phyloP scores from a whole-genome alignment of 768 basidiomycete genomes.

The Lyophyllum shimeji region DNA sequence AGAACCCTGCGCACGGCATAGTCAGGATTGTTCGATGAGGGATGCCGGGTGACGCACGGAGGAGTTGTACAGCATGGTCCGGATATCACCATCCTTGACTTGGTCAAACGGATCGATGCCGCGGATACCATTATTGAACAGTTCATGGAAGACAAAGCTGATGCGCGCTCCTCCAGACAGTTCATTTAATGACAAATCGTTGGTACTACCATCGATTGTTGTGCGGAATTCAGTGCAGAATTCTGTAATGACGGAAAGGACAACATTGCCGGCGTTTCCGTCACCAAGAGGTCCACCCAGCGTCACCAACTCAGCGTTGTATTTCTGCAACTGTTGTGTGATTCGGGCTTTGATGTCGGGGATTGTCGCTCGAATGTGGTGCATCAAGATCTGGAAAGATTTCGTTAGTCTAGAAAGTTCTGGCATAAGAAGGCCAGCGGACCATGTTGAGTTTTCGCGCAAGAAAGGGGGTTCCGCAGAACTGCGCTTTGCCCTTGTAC shows the following conservation, averaged over 20 bases:
- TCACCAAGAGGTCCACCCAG: constrained; percentile 91
- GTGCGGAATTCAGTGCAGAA: constrained; percentile 97
- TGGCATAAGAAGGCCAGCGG: constrained; percentile 20
- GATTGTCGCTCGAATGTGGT: constrained; percentile 96
- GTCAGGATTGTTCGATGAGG: not conserved
- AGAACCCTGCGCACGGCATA: constrained; percentile 61
- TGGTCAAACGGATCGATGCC: constrained; percentile 98
- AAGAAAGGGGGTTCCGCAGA: constrained; percentile 96
- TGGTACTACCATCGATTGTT: constrained; percentile 95
- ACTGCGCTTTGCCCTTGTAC: constrained; percentile 92
- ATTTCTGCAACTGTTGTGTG: constrained; percentile 86
- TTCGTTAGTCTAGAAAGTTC: not conserved
- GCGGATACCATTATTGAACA: constrained; percentile 96
- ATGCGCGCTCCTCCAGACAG: constrained; percentile 98
- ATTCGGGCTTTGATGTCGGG: constrained; percentile 98
- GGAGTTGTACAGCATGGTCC: constrained; percentile 95
- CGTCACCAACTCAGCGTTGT: constrained; percentile 74
- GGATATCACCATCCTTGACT: constrained; percentile 97
- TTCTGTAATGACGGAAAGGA: constrained; percentile 97
- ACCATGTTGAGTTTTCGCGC: constrained; percentile 95
- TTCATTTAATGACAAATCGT: constrained; percentile 93
- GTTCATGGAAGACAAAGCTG: constrained; percentile 97
- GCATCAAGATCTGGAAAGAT: constrained; percentile 87
- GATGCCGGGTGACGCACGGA: constrained; percentile 57
- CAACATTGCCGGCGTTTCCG: constrained; percentile 83